Conservation (phyloP, 306 rosid species). For the Myrica gale region DNA sequence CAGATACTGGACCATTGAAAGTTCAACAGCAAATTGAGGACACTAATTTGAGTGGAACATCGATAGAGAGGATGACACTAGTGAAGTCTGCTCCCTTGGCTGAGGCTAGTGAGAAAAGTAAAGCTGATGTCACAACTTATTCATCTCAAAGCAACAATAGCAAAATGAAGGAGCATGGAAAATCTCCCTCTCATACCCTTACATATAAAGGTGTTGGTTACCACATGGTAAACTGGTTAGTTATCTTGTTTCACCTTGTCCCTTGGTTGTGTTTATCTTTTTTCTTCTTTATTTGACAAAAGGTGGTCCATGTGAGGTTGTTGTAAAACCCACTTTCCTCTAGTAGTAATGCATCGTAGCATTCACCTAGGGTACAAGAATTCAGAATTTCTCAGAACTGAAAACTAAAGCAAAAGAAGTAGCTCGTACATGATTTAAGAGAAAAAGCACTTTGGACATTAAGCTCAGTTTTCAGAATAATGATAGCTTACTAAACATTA, state of each 20-base stretch:
- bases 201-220: constrained; percentile 71
- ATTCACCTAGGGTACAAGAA: too few relatives aligned
- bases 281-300: background rate
- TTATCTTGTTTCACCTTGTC: constrained; percentile 34
- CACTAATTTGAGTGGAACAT: constrained; percentile 45
- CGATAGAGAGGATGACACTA: constrained; percentile 32
- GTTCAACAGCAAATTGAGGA: constrained; percentile 42
- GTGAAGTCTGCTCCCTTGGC: constrained; percentile 25
- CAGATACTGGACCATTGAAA: constrained; percentile 35
- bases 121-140: constrained; percentile 40
- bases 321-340: too few relatives aligned
- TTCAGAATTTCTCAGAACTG: too few relatives aligned
- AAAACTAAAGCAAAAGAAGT: too few relatives aligned
- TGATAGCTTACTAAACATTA: too few relatives aligned
- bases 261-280: constrained; percentile 9
- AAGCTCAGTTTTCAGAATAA: too few relatives aligned
- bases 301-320: background rate
- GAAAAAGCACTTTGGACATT: too few relatives aligned
- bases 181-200: constrained; percentile 69
- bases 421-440: too few relatives aligned
- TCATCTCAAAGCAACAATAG: constrained; percentile 43
- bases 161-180: constrained; percentile 70
- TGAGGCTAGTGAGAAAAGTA: constrained; percentile 41
- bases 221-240: constrained; percentile 99
- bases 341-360: too few relatives aligned